Evolutionary conservation across 768 basidiomycete genomes (phyloP).

Genomic region (Boletus rufocinnamomeus): DNA sequence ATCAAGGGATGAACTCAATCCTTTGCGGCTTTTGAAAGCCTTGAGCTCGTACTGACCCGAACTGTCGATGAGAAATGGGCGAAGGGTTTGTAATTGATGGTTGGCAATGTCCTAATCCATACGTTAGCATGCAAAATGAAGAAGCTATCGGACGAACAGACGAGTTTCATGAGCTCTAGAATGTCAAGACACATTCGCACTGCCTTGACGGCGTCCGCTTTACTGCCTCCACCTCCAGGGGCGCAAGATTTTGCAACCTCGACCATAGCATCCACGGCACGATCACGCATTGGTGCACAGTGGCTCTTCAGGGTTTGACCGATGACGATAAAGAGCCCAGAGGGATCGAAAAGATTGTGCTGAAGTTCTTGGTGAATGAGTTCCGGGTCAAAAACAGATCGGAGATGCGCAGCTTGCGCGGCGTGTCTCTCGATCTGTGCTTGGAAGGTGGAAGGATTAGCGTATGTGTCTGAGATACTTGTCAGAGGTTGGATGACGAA

Average conservation of each 20-base stretch:
- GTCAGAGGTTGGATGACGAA: slow-evolving; percentile 82
- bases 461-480: slow-evolving; percentile 59
- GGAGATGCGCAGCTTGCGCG: slow-evolving; percentile 66
- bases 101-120: slow-evolving; percentile 86
- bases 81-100: slow-evolving; percentile 90
- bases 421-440: slow-evolving; percentile 62
- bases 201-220: slow-evolving; percentile 67
- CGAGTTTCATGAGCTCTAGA: slow-evolving; percentile 93
- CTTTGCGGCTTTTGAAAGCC: slow-evolving; percentile 66
- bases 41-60: slow-evolving; percentile 79
- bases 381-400: slow-evolving; percentile 76
- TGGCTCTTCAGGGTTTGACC: slow-evolving; percentile 84
- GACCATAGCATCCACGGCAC: slow-evolving; percentile 82
- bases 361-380: slow-evolving; percentile 82
- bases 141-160: slow-evolving; percentile 42
- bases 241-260: slow-evolving; percentile 60
- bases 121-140: slow-evolving; percentile 22
- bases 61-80: slow-evolving; percentile 83
- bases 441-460: slow-evolving; percentile 58
- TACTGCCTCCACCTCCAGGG: slow-evolving; percentile 54
- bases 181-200: slow-evolving; percentile 86
- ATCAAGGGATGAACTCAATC: slow-evolving; percentile 45
- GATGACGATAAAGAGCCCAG: slow-evolving; percentile 74
- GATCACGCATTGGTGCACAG: slow-evolving; percentile 92
- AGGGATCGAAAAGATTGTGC: slow-evolving; percentile 75